Evolutionary conservation across 805 yeast species (phyloP).

Genomic region (Candida suzukii): DNA sequence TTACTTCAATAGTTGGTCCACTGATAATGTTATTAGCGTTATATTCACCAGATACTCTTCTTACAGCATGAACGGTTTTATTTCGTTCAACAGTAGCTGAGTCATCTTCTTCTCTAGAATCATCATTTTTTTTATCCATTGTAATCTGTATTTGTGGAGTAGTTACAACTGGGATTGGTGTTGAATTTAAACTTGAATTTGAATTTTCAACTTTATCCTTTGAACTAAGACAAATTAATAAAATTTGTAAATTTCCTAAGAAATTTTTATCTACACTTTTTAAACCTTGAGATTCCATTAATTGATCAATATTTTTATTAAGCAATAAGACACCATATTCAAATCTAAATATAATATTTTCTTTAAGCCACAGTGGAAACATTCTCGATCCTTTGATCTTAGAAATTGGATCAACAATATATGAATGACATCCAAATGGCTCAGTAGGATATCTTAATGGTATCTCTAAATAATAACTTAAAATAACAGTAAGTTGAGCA

Average conservation of each 20-base stretch:
- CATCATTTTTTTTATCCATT: too few relatives aligned
- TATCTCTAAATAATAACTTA: conserved; percentile 34
- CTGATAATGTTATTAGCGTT: not conserved
- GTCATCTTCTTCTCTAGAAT: too few relatives aligned
- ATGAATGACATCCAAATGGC: conserved; percentile 40
- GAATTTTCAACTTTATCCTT: conserved; percentile 4
- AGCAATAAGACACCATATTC: conserved; percentile 43
- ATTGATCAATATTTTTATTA: conserved; percentile 40
- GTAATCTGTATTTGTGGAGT: too few relatives aligned
- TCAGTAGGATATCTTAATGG: conserved; percentile 44
- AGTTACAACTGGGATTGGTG: too few relatives aligned
- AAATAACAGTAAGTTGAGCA: conserved; percentile 31
- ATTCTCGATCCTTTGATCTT: conserved; percentile 28
- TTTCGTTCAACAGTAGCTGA: too few relatives aligned
- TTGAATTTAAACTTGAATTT: too few relatives aligned
- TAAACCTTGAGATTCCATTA: conserved; percentile 24
- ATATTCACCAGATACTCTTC: not conserved
- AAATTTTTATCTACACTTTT: conserved; percentile 24
- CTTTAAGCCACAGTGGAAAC: conserved; percentile 46
- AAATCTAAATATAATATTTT: conserved; percentile 33
- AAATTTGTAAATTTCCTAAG: conserved; percentile 26
- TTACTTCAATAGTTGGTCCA: not conserved
- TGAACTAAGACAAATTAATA: conserved; percentile 23
- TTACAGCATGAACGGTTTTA: too few relatives aligned
- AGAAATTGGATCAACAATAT: conserved; percentile 41